A percentile compares a stretch with the other conserved stretches of the same genome.
Evolutionary conservation across 2,329 filamentous ascomycete species (phyloP).

Genomic region (Nigrospora osmanthi): DNA sequence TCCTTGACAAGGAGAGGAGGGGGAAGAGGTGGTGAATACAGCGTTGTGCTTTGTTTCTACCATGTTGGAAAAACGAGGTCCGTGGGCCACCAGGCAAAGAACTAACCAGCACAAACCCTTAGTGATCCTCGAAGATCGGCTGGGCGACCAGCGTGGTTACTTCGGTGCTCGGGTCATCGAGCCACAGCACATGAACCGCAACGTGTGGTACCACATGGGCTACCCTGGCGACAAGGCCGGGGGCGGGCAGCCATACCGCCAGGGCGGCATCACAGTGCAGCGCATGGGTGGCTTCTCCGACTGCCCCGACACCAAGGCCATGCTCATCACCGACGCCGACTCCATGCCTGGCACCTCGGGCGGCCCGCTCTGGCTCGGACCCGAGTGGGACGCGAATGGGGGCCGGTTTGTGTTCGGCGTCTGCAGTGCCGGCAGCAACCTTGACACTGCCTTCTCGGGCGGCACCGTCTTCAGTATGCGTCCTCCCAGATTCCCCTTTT

Average conservation of each 20-base stretch:
- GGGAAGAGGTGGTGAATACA: too few relatives aligned
- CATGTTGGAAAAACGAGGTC: too few relatives aligned
- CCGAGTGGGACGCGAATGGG: neutral
- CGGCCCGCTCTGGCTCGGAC: slow-evolving; percentile 1
- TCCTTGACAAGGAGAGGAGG: too few relatives aligned
- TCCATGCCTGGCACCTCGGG: neutral
- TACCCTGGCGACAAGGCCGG: slow-evolving; percentile 3
- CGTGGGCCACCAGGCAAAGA: too few relatives aligned
- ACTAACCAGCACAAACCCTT: too few relatives aligned
- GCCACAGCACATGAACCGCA: neutral
- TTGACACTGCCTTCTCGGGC: too few relatives aligned
- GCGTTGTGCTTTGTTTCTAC: too few relatives aligned
- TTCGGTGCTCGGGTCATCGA: neutral
- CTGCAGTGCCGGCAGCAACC: too few relatives aligned
- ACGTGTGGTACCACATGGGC: slow-evolving; percentile 1
- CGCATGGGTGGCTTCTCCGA: neutral
- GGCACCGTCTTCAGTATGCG: too few relatives aligned
- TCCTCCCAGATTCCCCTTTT: too few relatives aligned
- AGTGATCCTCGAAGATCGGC: neutral
- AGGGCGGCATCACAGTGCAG: neutral
- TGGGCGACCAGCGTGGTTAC: neutral
- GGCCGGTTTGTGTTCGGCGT: neutral
- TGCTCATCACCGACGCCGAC: slow-evolving; percentile 1
- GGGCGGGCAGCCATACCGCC: neutral
- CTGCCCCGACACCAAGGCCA: neutral